Base-by-base conservation (phyloP, 352 stramenopile genomes). In the Peronosclerospora sorghi region DNA sequence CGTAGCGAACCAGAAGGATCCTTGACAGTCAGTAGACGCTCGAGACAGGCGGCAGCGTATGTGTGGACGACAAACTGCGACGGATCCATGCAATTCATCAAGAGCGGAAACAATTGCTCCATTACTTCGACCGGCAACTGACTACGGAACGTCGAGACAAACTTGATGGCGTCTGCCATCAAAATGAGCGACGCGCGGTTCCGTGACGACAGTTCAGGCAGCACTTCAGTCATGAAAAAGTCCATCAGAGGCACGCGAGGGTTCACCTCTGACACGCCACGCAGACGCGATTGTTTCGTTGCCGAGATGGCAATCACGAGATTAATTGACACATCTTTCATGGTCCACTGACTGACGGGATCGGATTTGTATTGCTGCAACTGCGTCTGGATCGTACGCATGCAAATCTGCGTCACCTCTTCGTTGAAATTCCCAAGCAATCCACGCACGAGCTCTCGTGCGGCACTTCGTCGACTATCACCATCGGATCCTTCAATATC, bases 401-500 rank as follows among this genome's bases (percentile, higher is more conserved):
- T 81, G 60, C 89, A 97, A 49, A 98, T 97, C n/a, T 73, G 56
- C 3, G 94, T 98, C 24, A 96, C 95, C 32, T 84, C 54, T 18
- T 86, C 59, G 50, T 97, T 88, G 60, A 98, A 98, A 29, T 97
- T 90, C 26, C 86, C 73, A 41, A 96, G 96, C 46, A 99, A 88
- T 28, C 83, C 91, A 20, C 89, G 71, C 8, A 99, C 65, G 12
- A 99, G 73, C 35, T 99, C 96, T 27, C 92, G 86, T 35, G 89
- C 96, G 32, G 90, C 92, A 38, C 95, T 93, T 14, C 96, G 80
- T 24, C 96, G 74, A 27, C 94, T 98, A 52, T 99, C 95, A 9
- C 77, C 93, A 66, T 99, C 96, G 7, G 76, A 95, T 14, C 91
- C 94, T 82, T 99, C 96, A 59, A 99, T 97, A 58, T 99, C 96